A percentile compares a stretch with the other conserved stretches of the same genome.
Evolutionary conservation across 805 yeast genomes (phyloP).

Genomic region (Kuraishia floccosa): DNA sequence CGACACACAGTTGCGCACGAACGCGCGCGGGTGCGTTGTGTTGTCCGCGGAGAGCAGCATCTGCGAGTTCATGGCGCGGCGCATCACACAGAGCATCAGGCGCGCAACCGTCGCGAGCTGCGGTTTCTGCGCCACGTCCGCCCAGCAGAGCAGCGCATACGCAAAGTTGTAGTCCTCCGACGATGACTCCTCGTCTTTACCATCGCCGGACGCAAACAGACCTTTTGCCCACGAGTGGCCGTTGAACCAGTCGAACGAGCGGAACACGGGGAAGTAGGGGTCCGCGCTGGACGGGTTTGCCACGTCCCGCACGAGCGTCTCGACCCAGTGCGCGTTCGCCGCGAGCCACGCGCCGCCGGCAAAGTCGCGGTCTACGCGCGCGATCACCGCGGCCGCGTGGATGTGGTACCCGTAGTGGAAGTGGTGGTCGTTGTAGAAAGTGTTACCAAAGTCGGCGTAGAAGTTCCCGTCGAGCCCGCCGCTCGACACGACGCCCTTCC

Average conservation of each 20-base stretch:
- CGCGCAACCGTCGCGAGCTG: constrained; percentile 43
- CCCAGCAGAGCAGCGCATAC: constrained; percentile 53
- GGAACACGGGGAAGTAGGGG: constrained; percentile 43
- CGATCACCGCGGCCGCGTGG: constrained; percentile 56
- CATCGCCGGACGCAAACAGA: constrained; percentile 57
- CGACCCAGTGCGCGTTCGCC: constrained; percentile 25
- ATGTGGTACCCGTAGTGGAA: constrained; percentile 71
- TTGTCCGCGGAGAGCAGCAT: constrained; percentile 38
- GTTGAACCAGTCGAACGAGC: constrained; percentile 62
- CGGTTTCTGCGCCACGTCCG: constrained; percentile 34
- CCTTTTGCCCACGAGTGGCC: constrained; percentile 77
- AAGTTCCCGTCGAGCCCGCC: constrained; percentile 41
- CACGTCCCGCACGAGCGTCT: constrained; percentile 44
- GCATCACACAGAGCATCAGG: constrained; percentile 47
- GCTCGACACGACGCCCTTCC: constrained; percentile 65
- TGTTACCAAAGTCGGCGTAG: constrained; percentile 60
- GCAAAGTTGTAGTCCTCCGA: constrained; percentile 62
- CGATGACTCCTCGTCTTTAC: constrained; percentile 62
- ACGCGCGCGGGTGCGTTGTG: constrained; percentile 37
- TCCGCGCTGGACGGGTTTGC: constrained; percentile 45
- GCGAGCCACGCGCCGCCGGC: constrained; percentile 6
- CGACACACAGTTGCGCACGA: constrained; percentile 52
- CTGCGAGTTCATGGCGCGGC: constrained; percentile 36
- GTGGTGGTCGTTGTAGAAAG: constrained; percentile 67
- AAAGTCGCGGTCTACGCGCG: constrained; percentile 35